Conservation (phyloP, 1,139 yeast species). For the Groenewaldozyma auringiensis region DNA sequence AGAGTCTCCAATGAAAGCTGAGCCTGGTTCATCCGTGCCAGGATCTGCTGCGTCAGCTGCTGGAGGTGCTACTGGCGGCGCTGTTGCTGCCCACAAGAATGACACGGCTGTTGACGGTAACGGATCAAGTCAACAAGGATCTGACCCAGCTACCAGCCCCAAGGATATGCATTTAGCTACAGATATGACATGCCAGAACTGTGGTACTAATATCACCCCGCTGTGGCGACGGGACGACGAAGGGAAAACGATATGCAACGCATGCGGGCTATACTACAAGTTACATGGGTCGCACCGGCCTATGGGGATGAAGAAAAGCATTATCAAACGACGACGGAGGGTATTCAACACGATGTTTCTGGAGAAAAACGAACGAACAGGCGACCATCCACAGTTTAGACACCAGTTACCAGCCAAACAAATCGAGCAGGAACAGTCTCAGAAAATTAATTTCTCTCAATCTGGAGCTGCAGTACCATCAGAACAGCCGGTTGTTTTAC, state of each 20-base stretch:
- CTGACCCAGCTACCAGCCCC: conserved; percentile 24
- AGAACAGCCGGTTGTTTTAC: not conserved
- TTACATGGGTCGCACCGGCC: conserved; percentile 78
- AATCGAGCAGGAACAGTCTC: not conserved
- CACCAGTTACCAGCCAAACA: conserved; percentile 4
- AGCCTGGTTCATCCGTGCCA: not conserved
- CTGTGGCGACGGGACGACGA: conserved; percentile 78
- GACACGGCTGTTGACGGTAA: conserved; percentile 2
- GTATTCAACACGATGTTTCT: conserved; percentile 12
- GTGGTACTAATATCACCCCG: conserved; percentile 80
- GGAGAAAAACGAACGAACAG: not conserved
- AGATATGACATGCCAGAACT: conserved; percentile 72
- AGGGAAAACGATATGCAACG: conserved; percentile 80
- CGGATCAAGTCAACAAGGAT: not conserved
- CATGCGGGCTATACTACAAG: conserved; percentile 75
- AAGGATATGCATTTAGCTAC: conserved; percentile 18
- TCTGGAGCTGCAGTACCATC: not conserved
- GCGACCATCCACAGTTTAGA: conserved; percentile 5
- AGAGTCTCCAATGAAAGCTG: not conserved
- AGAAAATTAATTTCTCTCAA: not conserved
- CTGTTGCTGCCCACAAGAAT: not conserved
- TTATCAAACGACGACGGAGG: conserved; percentile 69
- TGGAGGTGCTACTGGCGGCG: not conserved
- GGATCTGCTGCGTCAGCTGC: not conserved
- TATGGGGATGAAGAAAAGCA: conserved; percentile 60